A percentile compares a stretch with the other conserved stretches of the same genome.
phyloP scores from a whole-genome alignment of 2,329 filamentous ascomycete species.

The Microdochium bolleyi region DNA sequence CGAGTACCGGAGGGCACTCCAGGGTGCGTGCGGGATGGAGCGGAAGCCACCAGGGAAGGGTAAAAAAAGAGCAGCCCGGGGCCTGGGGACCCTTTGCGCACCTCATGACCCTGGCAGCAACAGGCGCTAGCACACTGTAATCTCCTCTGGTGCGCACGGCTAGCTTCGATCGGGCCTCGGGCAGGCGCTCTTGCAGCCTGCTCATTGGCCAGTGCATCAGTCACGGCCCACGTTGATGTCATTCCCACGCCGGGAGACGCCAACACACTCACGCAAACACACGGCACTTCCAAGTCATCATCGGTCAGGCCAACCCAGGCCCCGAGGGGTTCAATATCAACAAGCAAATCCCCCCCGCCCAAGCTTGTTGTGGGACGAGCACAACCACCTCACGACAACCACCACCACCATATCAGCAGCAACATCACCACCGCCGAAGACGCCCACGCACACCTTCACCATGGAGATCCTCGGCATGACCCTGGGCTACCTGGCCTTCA shows the following conservation, averaged over 20 bases:
- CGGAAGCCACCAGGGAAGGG: background rate
- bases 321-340: too few species aligned
- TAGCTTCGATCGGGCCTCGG: background rate
- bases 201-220: background rate
- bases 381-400: too few species aligned
- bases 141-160: background rate
- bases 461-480: slow-evolving; percentile 39
- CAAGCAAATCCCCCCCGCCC: too few species aligned
- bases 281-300: background rate
- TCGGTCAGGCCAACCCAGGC: background rate
- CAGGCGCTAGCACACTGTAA: background rate
- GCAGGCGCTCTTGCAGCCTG: background rate
- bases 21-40: background rate
- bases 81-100: background rate
- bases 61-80: background rate
- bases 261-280: background rate
- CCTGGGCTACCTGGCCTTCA: slow-evolving; percentile 45
- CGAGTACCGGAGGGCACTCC: too few species aligned
- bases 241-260: background rate
- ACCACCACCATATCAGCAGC: too few species aligned
- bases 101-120: background rate
- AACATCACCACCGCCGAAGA: too few species aligned
- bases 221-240: background rate
- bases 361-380: too few species aligned
- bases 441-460: slow-evolving; percentile 6